Percentiles rank a stretch among this genome's conserved stretches.
Conservation (phyloP, 139 green algal genomes). For the Micractinium conductrix region DNA sequence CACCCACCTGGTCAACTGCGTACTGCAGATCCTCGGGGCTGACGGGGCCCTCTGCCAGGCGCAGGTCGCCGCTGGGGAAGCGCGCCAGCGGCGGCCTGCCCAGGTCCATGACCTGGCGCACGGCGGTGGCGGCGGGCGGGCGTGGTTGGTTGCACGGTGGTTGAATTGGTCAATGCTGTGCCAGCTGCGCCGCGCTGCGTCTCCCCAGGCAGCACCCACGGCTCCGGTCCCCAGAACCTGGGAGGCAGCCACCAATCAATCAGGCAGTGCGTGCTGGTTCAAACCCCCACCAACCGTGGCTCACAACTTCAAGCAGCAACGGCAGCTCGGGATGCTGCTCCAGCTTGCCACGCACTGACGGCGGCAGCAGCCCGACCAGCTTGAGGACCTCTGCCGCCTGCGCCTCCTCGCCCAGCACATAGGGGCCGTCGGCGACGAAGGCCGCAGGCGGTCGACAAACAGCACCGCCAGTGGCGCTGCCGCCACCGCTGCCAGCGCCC, state of each 20-base stretch:
- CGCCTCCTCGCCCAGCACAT: too few relatives aligned
- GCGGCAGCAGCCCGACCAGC: slow-evolving; percentile 30
- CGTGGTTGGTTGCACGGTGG: too few relatives aligned
- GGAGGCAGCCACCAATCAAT: neutral
- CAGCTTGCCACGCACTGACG: neutral
- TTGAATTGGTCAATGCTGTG: neutral
- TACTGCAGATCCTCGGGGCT: slow-evolving; percentile 63
- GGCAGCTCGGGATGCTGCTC: slow-evolving; percentile 20
- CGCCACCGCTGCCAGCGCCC: neutral
- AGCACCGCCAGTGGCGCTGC: too few relatives aligned
- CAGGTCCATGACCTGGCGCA: slow-evolving; percentile 72
- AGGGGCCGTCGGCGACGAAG: too few relatives aligned
- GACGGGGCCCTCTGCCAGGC: slow-evolving; percentile 61
- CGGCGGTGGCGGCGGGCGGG: too few relatives aligned
- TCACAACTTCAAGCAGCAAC: slow-evolving; percentile 44
- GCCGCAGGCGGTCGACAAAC: too few relatives aligned
- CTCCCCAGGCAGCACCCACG: neutral
- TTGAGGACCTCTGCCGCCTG: neutral
- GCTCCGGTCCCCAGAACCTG: neutral
- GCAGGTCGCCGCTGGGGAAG: slow-evolving; percentile 67
- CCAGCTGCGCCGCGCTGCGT: neutral
- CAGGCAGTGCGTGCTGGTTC: neutral
- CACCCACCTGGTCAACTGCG: slow-evolving; percentile 46
- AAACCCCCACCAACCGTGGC: slow-evolving; percentile 58
- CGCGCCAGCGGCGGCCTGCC: slow-evolving; percentile 67